These are phyloP conservation scores for Lepiota brunneoincarnata DNA, from an alignment of 768 basidiomycete genomes.

Conservation along the genomic window DNA sequence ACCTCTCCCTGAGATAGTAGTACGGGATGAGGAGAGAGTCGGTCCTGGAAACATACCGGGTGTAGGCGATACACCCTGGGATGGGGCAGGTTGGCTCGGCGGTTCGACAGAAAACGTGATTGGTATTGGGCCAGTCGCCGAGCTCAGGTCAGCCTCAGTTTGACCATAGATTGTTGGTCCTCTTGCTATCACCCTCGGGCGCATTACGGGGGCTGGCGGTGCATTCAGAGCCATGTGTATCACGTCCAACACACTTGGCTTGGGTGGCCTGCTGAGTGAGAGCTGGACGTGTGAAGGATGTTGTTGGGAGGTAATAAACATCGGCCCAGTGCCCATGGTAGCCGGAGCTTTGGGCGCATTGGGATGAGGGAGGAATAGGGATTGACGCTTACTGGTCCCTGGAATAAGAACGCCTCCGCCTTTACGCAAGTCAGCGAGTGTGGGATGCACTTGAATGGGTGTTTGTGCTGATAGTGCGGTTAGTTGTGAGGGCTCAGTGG, in stretches of 20 bases:
- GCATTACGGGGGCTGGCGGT: not conserved
- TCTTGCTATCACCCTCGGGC: constrained; percentile 6
- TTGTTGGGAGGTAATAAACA: constrained; percentile 41
- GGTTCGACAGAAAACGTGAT: constrained; percentile 61
- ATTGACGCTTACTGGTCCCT: constrained; percentile 31
- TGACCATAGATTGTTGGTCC: constrained; percentile 63
- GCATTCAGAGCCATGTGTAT: constrained; percentile 3
- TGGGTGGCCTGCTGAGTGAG: not conserved
- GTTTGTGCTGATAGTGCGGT: constrained; percentile 4
- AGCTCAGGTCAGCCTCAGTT: constrained; percentile 47
- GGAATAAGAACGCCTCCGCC: constrained; percentile 23
- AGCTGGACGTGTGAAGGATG: constrained; percentile 20
- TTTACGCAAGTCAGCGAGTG: constrained; percentile 29
- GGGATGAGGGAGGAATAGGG: constrained; percentile 44
- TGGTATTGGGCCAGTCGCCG: constrained; percentile 54
- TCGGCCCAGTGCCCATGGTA: constrained; percentile 44
- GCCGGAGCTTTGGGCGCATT: constrained; percentile 41
- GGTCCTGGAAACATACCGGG: not conserved
- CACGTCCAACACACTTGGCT: constrained; percentile 1
- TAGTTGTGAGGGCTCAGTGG: constrained; percentile 10
- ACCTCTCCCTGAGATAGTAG: too few species aligned
- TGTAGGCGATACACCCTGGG: too few species aligned
- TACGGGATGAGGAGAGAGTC: too few species aligned
- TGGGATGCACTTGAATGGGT: constrained; percentile 20
- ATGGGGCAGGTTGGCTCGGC: constrained; percentile 15